These are phyloP conservation scores for Aspergillus sp. DNA, from an alignment of 2,329 filamentous ascomycete species.

Conservation along the genomic window DNA sequence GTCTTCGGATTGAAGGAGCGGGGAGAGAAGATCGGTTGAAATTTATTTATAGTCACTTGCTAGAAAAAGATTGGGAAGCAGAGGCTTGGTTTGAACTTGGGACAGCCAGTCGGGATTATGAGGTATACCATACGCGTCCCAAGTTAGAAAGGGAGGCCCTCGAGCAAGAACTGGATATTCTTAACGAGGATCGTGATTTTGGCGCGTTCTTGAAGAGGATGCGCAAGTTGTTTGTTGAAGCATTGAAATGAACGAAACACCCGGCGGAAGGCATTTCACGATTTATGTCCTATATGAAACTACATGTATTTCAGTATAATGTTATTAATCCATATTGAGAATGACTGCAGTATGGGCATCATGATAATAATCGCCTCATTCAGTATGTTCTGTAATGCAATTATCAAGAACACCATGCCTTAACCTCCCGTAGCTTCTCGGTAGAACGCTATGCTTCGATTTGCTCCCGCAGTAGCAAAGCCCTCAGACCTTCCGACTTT, in stretches of 20 bases:
- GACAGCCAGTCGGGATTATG: conserved; percentile 75
- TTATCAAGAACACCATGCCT: conserved; percentile 8
- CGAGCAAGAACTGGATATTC: conserved; percentile 48
- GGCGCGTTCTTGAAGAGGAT: conserved; percentile 57
- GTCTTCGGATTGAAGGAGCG: conserved; percentile 81
- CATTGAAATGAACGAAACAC: conserved; percentile 40
- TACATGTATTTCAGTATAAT: neutral
- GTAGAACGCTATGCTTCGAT: conserved; percentile 71
- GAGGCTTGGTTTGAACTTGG: conserved; percentile 93
- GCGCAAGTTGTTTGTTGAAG: conserved; percentile 53
- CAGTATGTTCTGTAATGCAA: conserved; percentile 2
- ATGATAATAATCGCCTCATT: neutral
- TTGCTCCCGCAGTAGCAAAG: conserved; percentile 76
- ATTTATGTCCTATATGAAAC: neutral
- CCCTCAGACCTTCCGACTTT: conserved; percentile 56
- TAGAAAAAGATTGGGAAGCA: conserved; percentile 78
- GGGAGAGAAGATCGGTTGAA: conserved; percentile 78
- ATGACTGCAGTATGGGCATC: neutral
- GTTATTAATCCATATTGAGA: neutral
- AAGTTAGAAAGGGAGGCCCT: conserved; percentile 51
- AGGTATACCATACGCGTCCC: conserved; percentile 71
- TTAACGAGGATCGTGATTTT: conserved; percentile 57
- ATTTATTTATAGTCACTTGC: conserved; percentile 81
- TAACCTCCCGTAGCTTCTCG: conserved; percentile 69
- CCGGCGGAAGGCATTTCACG: neutral